phyloP scores from a whole-genome alignment of 495 filamentous ascomycete genomes.

The Annulohypoxylon maeteangense region DNA sequence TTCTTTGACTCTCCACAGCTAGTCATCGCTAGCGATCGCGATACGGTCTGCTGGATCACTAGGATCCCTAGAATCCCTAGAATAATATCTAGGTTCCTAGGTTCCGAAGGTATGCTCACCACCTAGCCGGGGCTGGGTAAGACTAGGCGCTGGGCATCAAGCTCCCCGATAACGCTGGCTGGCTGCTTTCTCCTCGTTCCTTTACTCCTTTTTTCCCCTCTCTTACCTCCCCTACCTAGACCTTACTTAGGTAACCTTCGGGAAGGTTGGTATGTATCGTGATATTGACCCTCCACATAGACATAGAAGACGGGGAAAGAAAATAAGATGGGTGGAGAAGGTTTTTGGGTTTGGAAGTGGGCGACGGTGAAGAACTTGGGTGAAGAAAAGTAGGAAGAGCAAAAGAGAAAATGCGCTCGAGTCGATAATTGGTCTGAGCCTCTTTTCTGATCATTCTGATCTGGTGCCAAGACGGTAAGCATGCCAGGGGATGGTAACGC shows the following conservation, averaged over 20 bases:
- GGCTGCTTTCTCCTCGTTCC: not conserved
- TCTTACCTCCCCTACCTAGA: slow-evolving; percentile 15
- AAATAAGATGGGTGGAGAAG: slow-evolving; percentile 25
- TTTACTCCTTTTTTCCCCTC: not conserved
- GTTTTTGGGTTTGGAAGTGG: slow-evolving; percentile 32
- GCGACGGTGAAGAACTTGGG: slow-evolving; percentile 43
- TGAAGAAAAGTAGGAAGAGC: slow-evolving; percentile 13
- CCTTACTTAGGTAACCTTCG: not conserved
- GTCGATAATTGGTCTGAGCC: slow-evolving; percentile 21
- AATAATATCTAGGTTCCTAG: not conserved
- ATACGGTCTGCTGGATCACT: slow-evolving; percentile 25
- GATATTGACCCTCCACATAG: slow-evolving; percentile 23
- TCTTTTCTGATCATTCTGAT: slow-evolving; percentile 32
- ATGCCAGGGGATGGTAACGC: slow-evolving; percentile 25
- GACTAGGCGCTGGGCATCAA: slow-evolving; percentile 28
- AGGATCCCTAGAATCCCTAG: slow-evolving; percentile 17
- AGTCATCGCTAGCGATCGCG: slow-evolving; percentile 25
- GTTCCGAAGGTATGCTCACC: not conserved
- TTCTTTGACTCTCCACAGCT: slow-evolving; percentile 3
- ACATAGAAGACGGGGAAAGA: not conserved
- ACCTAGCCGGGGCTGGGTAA: slow-evolving; percentile 1
- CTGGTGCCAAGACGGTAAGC: slow-evolving; percentile 39
- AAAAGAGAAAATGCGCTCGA: slow-evolving; percentile 3
- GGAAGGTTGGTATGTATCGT: slow-evolving; percentile 32
- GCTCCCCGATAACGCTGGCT: slow-evolving; percentile 14